Evolutionary conservation across 345 rosid species (phyloP).

Genomic region (Raphanus raphanistrum): DNA sequence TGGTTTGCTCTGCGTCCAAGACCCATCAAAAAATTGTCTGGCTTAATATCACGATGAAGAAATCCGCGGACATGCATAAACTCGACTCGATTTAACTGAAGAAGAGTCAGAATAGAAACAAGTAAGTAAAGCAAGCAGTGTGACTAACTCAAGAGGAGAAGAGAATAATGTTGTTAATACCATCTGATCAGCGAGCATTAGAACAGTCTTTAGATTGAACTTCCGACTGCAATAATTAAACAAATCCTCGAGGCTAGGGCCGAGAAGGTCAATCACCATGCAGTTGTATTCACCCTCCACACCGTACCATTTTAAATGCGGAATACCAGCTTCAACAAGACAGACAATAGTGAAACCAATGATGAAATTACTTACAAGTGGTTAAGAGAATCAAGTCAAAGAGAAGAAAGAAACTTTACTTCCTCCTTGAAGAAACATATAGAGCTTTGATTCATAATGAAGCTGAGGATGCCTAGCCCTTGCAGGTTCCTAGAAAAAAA

Average conservation of each 20-base stretch:
- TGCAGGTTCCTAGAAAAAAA: conserved; percentile 67
- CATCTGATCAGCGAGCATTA: conserved; percentile 94
- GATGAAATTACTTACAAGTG: neutral
- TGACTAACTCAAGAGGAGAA: neutral
- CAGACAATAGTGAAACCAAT: neutral
- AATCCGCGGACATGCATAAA: conserved; percentile 94
- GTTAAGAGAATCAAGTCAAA: conserved; percentile 5
- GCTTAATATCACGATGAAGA: conserved; percentile 97
- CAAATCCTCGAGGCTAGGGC: conserved; percentile 89
- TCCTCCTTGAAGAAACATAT: conserved; percentile 94
- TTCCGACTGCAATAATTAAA: conserved; percentile 87
- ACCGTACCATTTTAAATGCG: conserved; percentile 89
- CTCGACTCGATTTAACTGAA: conserved; percentile 82
- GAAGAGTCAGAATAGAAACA: conserved; percentile 1
- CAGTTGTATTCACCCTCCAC: conserved; percentile 80
- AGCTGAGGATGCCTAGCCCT: conserved; percentile 91
- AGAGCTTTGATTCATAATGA: conserved; percentile 83
- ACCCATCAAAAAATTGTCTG: conserved; percentile 98
- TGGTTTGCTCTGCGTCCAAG: conserved; percentile 97
- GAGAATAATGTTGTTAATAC: conserved; percentile 32
- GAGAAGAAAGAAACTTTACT: conserved; percentile 43
- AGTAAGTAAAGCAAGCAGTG: conserved; percentile 1
- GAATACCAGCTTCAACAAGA: conserved; percentile 74
- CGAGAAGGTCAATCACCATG: conserved; percentile 92
- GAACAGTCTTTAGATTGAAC: conserved; percentile 77